Conservation (phyloP, 345 rosid species). For the Citrus unshiu region DNA sequence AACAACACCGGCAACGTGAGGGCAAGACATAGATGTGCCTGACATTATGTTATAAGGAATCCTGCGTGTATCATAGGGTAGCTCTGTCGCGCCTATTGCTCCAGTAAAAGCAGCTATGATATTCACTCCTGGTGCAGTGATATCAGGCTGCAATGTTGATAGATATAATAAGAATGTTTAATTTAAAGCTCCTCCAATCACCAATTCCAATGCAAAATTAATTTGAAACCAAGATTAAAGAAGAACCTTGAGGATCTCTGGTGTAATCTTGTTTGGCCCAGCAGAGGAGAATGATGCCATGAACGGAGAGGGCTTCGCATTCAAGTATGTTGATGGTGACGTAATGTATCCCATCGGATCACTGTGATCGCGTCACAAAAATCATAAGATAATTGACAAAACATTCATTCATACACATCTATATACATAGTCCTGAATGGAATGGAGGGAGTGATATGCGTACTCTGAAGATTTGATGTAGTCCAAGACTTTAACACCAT, state of each 20-base stretch:
- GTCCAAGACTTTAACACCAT: slow-evolving; percentile 39
- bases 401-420: background rate
- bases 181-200: no score
- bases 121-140: slow-evolving; percentile 80
- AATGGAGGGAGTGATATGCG: background rate
- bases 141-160: slow-evolving; percentile 46
- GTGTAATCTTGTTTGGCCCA: slow-evolving; percentile 61
- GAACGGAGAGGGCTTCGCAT: slow-evolving; percentile 54
- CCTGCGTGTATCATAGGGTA: slow-evolving; percentile 34
- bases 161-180: background rate
- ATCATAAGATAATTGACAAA: background rate
- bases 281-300: slow-evolving; percentile 58
- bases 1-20: slow-evolving; percentile 50
- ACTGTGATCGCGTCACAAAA: slow-evolving; percentile 16
- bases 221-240: background rate
- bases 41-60: slow-evolving; percentile 31
- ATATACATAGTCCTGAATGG: background rate
- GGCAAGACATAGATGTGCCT: slow-evolving; percentile 68
- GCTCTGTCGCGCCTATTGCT: slow-evolving; percentile 33
- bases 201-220: background rate
- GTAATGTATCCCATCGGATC: slow-evolving; percentile 45
- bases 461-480: slow-evolving; percentile 40
- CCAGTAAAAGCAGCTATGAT: slow-evolving; percentile 53
- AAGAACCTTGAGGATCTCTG: slow-evolving; percentile 61
- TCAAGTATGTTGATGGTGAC: slow-evolving; percentile 15